These are phyloP conservation scores for Mucor indicus DNA, from an alignment of 371 early-diverging fungal species.

Conservation along the genomic window DNA sequence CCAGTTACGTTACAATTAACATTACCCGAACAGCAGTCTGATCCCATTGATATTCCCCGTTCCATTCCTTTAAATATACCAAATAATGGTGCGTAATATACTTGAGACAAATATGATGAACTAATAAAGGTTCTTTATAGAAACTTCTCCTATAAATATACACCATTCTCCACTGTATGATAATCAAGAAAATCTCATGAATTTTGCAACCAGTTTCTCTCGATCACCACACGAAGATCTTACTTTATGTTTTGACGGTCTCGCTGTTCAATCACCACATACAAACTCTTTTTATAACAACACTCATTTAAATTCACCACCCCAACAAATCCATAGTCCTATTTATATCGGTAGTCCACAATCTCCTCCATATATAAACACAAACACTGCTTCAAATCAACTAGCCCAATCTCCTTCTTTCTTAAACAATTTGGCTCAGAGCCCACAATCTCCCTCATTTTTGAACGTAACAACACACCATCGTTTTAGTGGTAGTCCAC, in stretches of 20 bases:
- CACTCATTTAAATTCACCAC: no score
- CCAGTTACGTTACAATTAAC: not conserved
- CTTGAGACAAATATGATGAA: not conserved
- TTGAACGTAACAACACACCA: not conserved
- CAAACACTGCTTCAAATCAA: not conserved
- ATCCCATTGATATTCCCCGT: constrained; percentile 21
- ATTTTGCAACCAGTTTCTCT: constrained; percentile 5
- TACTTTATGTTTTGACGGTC: constrained; percentile 14
- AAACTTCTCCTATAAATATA: no score
- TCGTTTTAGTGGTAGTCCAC: constrained; percentile 11
- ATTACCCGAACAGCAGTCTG: not conserved
- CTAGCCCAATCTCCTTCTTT: not conserved
- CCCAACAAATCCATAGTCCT: constrained; percentile 14
- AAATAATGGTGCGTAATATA: no score
- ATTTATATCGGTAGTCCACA: constrained; percentile 13
- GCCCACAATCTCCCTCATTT: no score
- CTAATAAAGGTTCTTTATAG: constrained; percentile 9
- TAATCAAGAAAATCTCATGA: no score
- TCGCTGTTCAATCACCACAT: constrained; percentile 21
- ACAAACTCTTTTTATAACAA: constrained; percentile 14
- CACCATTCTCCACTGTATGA: no score
- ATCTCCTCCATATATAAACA: no score
- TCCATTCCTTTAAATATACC: no score
- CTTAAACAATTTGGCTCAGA: not conserved
- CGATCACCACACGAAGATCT: constrained; percentile 13